phyloP scores from a whole-genome alignment of 2,329 filamentous ascomycete species.

The Colletotrichum noveboracense region DNA sequence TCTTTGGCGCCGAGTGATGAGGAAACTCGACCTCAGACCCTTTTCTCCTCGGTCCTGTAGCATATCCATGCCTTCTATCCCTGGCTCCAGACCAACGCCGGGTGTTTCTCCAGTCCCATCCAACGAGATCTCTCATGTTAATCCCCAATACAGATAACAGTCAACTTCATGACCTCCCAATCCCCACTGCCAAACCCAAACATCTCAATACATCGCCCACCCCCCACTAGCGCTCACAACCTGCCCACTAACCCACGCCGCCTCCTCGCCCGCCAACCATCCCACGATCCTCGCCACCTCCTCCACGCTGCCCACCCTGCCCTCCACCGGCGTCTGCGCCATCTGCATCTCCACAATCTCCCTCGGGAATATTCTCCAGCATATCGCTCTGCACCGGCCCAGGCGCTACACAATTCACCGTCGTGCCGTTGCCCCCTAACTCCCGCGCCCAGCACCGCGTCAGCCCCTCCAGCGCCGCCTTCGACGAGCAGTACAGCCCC shows the following conservation, averaged over 20 bases:
- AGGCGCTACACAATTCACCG: conserved; percentile 65
- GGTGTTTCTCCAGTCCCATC: neutral
- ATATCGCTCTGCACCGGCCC: conserved; percentile 65
- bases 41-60: no score
- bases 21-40: no score
- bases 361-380: conserved; percentile 55
- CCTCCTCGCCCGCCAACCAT: conserved; percentile 56
- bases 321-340: conserved; percentile 51
- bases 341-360: conserved; percentile 55
- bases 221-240: conserved; percentile 60
- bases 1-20: no score
- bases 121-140: neutral
- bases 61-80: no score
- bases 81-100: neutral
- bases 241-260: conserved; percentile 59
- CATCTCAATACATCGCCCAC: conserved; percentile 26
- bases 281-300: conserved; percentile 63
- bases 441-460: conserved; percentile 65
- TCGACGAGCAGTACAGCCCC: conserved; percentile 59
- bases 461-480: conserved; percentile 65
- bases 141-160: neutral
- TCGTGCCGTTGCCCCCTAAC: conserved; percentile 60
- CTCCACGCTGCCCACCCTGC: conserved; percentile 52
- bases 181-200: neutral
- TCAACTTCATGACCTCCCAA: neutral